Evolutionary conservation across 2,329 filamentous ascomycete species (phyloP).

Genomic region (Phialophora tarda): DNA sequence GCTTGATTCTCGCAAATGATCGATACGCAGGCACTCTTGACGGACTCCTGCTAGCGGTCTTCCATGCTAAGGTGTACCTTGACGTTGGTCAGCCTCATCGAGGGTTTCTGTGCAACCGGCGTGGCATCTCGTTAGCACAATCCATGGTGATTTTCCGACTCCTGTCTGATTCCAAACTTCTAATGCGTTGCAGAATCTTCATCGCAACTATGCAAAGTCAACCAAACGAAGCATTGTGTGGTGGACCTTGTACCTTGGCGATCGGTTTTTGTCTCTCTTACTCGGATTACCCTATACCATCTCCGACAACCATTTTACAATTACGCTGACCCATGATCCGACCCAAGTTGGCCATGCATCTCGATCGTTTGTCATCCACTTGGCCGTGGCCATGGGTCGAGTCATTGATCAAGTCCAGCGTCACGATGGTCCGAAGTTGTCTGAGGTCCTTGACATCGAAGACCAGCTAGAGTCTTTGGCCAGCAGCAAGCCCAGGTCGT

Average conservation of each 20-base stretch:
- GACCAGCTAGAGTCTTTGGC: conserved; percentile 22
- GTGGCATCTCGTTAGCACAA: conserved; percentile 16
- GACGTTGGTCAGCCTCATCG: conserved; percentile 24
- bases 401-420: conserved; percentile 25
- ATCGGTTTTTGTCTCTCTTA: conserved; percentile 22
- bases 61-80: conserved; percentile 23
- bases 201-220: conserved; percentile 17
- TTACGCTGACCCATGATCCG: conserved; percentile 6
- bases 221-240: conserved; percentile 15
- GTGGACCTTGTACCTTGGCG: conserved; percentile 25
- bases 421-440: conserved; percentile 12
- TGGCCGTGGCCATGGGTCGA: conserved; percentile 16
- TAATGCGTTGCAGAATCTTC: conserved; percentile 21
- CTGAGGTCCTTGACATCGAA: conserved; percentile 21
- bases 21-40: conserved; percentile 7
- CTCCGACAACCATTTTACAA: conserved; percentile 15
- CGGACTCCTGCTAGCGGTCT: conserved; percentile 16
- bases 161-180: background rate
- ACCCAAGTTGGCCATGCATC: conserved; percentile 16
- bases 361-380: conserved; percentile 17
- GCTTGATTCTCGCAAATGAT: conserved; percentile 18
- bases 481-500: background rate
- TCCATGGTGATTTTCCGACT: conserved; percentile 18
- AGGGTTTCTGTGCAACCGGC: conserved; percentile 24
- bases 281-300: conserved; percentile 24